These are phyloP conservation scores for Adansonia digitata DNA, from an alignment of 345 rosid species.

Conservation along the genomic window DNA sequence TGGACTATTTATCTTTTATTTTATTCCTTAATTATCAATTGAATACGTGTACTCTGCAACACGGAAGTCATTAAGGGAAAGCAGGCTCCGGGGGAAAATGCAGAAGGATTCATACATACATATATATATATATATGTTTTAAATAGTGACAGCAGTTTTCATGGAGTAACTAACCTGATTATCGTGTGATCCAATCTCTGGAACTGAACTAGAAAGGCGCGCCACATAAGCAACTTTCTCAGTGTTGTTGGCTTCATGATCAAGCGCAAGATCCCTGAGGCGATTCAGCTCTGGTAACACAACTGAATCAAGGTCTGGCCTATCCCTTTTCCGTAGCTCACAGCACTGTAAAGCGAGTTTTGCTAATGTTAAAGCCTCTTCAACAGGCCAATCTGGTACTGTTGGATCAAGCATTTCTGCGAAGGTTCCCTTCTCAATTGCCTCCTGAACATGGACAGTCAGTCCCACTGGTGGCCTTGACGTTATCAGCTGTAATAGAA, in stretches of 20 bases:
- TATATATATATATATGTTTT: not conserved
- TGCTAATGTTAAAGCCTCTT: slow-evolving; percentile 57
- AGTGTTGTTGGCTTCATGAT: slow-evolving; percentile 12
- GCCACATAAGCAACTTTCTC: not conserved
- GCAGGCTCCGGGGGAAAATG: not conserved
- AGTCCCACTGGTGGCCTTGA: slow-evolving; percentile 70
- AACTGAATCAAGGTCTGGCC: slow-evolving; percentile 63
- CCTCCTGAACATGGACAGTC: slow-evolving; percentile 48
- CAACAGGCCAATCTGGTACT: slow-evolving; percentile 65
- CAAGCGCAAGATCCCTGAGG: slow-evolving; percentile 38
- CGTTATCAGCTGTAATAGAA: slow-evolving; percentile 75
- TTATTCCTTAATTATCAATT: not conserved
- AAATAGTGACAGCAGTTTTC: not conserved
- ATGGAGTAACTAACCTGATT: slow-evolving; percentile 28
- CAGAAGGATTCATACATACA: not conserved
- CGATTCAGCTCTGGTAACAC: slow-evolving; percentile 61
- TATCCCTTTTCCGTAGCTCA: slow-evolving; percentile 72
- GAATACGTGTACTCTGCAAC: not conserved
- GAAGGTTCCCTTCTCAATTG: slow-evolving; percentile 51
- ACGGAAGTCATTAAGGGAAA: not conserved
- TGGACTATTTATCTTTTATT: not conserved
- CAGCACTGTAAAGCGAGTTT: slow-evolving; percentile 65
- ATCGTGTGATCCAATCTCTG: not conserved
- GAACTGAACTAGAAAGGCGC: not conserved
- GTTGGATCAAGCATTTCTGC: slow-evolving; percentile 57